Evolutionary conservation across 176 grass and related monocot genomes (phyloP).

Genomic region (Chloris gayana): DNA sequence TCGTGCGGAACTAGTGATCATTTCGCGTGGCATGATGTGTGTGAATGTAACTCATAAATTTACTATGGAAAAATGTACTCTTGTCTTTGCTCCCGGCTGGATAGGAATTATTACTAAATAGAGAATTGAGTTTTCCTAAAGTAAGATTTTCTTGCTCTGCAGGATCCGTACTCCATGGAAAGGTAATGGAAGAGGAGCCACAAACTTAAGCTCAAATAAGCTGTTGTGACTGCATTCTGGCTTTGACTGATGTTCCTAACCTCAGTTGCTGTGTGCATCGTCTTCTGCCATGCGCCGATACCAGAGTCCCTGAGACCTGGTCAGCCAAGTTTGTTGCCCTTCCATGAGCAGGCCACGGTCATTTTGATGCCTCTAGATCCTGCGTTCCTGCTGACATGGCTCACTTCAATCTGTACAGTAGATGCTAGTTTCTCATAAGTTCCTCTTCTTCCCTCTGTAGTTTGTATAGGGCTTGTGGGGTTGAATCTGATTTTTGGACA

Average conservation of each 20-base stretch:
- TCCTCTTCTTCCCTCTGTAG: slow-evolving; percentile 2
- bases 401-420: slow-evolving; percentile 49
- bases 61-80: not conserved
- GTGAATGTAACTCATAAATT: not conserved
- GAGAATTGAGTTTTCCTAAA: not conserved
- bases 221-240: slow-evolving; percentile 5
- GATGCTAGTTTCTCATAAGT: slow-evolving; percentile 25
- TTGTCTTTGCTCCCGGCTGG: not conserved
- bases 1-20: not conserved
- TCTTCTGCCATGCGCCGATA: slow-evolving; percentile 9
- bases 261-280: slow-evolving; percentile 3
- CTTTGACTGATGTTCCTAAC: slow-evolving; percentile 8
- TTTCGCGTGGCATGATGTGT: not conserved
- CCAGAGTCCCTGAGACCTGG: slow-evolving; percentile 7
- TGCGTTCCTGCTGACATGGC: slow-evolving; percentile 28
- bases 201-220: not conserved
- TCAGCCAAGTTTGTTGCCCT: slow-evolving; percentile 7
- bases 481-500: slow-evolving; percentile 30
- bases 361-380: slow-evolving; percentile 35
- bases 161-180: slow-evolving; percentile 40
- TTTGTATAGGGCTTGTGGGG: slow-evolving; percentile 37
- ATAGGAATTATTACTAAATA: not conserved
- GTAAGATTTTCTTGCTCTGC: not conserved
- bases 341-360: slow-evolving; percentile 28
- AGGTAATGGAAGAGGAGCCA: slow-evolving; percentile 18